Base-by-base conservation (phyloP, 441 rosid genomes). In the Populus hybrid region DNA sequence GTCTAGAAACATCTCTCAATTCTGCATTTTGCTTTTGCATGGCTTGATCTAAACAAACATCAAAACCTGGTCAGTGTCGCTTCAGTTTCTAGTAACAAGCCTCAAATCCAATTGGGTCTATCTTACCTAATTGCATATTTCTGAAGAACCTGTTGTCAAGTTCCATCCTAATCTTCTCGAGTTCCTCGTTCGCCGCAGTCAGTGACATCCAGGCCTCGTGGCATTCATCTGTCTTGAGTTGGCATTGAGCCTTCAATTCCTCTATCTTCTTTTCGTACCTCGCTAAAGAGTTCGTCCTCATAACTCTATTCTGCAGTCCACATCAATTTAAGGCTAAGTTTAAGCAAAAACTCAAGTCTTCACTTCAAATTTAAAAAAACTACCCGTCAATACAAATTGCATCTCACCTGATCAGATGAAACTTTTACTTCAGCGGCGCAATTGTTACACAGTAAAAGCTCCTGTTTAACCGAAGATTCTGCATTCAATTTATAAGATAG, bases 191-290 rank as follows among this genome's bases (percentile, higher is more conserved):
- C 66, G 94, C 86, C 32, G 92, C 80, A 73, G 92, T 83, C 72
- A 94, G 80, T 77, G 97, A 92, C 97, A 92, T 94, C 98, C 98
- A 94, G 5, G 98, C 97, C 82, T 94, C 93, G 69, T 91, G 90
- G 76, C 98, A 94, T 86, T 94, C 98, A 78, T 92, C 83, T 38
- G 93, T 74, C 89, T 94, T 92, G 70, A 65, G 89, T 80, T 88
- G 88, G 79, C 87, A 92, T 68, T 79, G 86, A 71, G 74, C 61
- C 26, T 85, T 85, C 77, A 94, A 89, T 75, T 94, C 95, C 77
- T 86, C 81, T 82, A 92, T 92, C 87, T 88, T 90, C 85, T 85
- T 94, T 86, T 94, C 97, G 75, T 90, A 94, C 78, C 87, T 88
- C 10, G 87, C 83, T 67, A 85, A 85, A 79, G 88, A 84, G 85